Base-by-base conservation (phyloP, 345 rosid species). In the Brassica carinata region DNA sequence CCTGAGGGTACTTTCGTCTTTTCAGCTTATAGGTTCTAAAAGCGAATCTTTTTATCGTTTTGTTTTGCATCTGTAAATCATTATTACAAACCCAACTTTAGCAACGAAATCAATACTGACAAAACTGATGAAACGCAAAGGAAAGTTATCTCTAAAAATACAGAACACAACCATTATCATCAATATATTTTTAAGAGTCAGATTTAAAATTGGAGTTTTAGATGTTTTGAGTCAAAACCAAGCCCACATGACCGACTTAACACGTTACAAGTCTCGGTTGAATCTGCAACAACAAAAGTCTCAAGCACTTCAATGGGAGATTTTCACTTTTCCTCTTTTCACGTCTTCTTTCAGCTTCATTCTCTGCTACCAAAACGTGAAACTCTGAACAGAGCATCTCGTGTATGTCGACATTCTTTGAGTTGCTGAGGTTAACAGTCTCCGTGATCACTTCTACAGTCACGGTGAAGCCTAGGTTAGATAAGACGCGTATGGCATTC, bases 331-430 rank as follows among this genome's bases (percentile, higher is more conserved):
- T 87, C 83, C 85, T 88, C 83, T 88, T 92, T 2, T 84, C 9
- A 76, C 87, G 87, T 82, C 99, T 87, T 72, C n/a, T n/a, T 73
- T 90, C 93, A 6, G 87, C 95, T 83, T 93, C 98, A 53, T 34
- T 85, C 80, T 96, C 97, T 5, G 98, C 92, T 3, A 88, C 95
- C 75, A 84, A 36, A 51, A 96, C 97, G 84, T 89, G 91, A 74
- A 93, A 94, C 84, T 93, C 97, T 26, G 99, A 77, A 26, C 90
- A 93, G 51, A 89, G 90, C 98, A 92, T 96, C 79, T 90, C 93
- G 75, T 88, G 86, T 61, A 88, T 72, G 27, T 84, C 89, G 55
- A 87, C 19, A 64, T 85, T 83, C 82, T 81, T 75, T 4, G 88
- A 67, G 82, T 61, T 88, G 81, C 95, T 90, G 85, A 87, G 68